These are phyloP conservation scores for Myxozyma geophila DNA, from an alignment of 805 yeast genomes.

Conservation along the genomic window DNA sequence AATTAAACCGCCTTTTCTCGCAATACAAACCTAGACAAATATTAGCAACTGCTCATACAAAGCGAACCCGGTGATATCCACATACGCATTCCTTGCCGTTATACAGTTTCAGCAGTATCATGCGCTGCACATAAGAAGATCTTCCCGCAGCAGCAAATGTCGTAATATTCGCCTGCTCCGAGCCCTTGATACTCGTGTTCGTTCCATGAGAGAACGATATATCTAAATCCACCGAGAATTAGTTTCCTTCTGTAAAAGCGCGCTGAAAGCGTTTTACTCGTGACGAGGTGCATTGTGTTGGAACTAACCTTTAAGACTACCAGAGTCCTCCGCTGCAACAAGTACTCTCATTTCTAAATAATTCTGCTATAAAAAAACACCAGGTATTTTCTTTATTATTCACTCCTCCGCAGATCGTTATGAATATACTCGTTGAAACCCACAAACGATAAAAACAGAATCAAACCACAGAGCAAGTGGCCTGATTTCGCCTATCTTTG, in stretches of 20 bases:
- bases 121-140: conserved; percentile 31
- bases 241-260: too few species aligned
- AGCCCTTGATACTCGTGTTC: conserved; percentile 75
- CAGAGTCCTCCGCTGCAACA: conserved; percentile 58
- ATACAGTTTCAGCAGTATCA: conserved; percentile 21
- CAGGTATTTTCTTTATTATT: too few species aligned
- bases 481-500: too few species aligned
- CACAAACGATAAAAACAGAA: too few species aligned
- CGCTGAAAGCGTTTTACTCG: too few species aligned
- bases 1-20: conserved; percentile 40
- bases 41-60: neutral
- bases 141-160: conserved; percentile 50
- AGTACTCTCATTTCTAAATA: conserved; percentile 46
- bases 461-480: too few species aligned
- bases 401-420: too few species aligned
- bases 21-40: conserved; percentile 34
- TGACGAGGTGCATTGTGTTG: neutral
- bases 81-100: conserved; percentile 48
- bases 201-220: conserved; percentile 68
- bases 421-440: too few species aligned
- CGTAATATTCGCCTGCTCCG: conserved; percentile 64
- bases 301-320: conserved; percentile 49
- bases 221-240: conserved; percentile 45
- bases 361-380: too few species aligned
- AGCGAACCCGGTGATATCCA: conserved; percentile 29